Evolutionary conservation across 768 basidiomycete species (phyloP), one percentile per base, ranked within the genome.

Genomic region (Rhodosporidiobolus odoratus): DNA sequence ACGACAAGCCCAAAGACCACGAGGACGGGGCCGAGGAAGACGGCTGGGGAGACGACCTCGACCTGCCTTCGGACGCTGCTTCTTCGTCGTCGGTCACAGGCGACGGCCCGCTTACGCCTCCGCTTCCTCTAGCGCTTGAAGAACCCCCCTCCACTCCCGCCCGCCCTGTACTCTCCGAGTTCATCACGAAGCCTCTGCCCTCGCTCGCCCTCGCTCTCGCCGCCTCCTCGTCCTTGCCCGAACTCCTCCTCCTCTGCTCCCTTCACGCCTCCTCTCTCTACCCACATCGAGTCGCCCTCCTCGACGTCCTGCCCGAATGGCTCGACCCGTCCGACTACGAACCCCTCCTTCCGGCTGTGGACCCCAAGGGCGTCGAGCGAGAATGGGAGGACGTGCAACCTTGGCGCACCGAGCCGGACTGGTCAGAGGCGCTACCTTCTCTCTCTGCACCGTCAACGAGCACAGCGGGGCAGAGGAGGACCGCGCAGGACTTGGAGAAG

Each of bases 231-330:
- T 82, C 85, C 62, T 84, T 90, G 61, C 74, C 79, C 2, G 85
- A 87, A 8, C 82, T 94, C 47, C 81, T 78, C 23, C 81, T 85
- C 43, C 82, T 97, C 41, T 78, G 86, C 68, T 75, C 81, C 40
- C 84, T 84, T 61, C 89, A 92, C 77, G 78, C 79, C n/a, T 53
- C 77, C 15, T 74, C 78, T 35, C 80, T 96, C 40, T 89, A 86
- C 84, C 87, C 89, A 4, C 84, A 81, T 75, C 89, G 93, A 30
- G 83, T 89, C 76, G 75, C 79, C 38, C 84, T 97, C 58, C 82
- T 94, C 62, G 85, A 89, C 63, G 83, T 82, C 65, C 84, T 96
- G 65, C 92, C 95, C 40, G 85, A 86, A 74, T 86, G 91, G 79
- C 81, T 83, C 15, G 82, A 86, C 58, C 89, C 92, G 4, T 82